Percentiles rank a stretch among this genome's conserved stretches.
Conservation (phyloP, 805 yeast species). For the Ogataea methylovora region DNA sequence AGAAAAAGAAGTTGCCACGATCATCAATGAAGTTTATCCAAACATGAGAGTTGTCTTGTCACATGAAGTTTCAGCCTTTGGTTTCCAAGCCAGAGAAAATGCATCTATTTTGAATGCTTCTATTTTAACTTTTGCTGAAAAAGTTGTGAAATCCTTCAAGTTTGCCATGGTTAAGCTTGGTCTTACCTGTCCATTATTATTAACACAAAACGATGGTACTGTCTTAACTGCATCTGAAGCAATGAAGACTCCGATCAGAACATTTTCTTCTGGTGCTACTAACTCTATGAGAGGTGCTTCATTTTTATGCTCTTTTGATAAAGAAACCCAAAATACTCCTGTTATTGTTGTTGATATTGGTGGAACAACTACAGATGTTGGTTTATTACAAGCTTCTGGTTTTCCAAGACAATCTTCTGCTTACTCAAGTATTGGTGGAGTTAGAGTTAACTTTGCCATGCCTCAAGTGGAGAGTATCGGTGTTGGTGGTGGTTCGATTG, state of each 20-base stretch:
- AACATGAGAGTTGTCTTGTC: constrained; percentile 26
- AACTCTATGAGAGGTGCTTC: constrained; percentile 36
- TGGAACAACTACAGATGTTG: constrained; percentile 39
- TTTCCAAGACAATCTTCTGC: constrained; percentile 36
- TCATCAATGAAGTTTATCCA: constrained; percentile 22
- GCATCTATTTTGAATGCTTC: constrained; percentile 35
- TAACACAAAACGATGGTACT: constrained; percentile 38
- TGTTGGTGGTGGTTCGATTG: constrained; percentile 39
- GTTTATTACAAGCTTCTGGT: constrained; percentile 30
- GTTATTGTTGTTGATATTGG: constrained; percentile 34
- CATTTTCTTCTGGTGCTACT: constrained; percentile 37
- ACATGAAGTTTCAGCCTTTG: constrained; percentile 30
- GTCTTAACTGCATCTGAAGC: constrained; percentile 30
- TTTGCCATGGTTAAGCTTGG: constrained; percentile 24
- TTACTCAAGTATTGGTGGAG: constrained; percentile 32
- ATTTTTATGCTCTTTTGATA: constrained; percentile 23
- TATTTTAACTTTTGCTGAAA: constrained; percentile 29
- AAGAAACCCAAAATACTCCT: constrained; percentile 12
- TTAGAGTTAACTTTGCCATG: constrained; percentile 36
- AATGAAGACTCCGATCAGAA: constrained; percentile 27
- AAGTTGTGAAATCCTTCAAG: constrained; percentile 27
- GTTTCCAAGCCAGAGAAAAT: constrained; percentile 33
- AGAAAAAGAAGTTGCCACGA: constrained; percentile 22
- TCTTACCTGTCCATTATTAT: constrained; percentile 25
- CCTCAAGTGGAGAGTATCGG: constrained; percentile 38